Evolutionary conservation across 192 early-diverging fungal species (phyloP).

Genomic region (Lobosporangium transversale): DNA sequence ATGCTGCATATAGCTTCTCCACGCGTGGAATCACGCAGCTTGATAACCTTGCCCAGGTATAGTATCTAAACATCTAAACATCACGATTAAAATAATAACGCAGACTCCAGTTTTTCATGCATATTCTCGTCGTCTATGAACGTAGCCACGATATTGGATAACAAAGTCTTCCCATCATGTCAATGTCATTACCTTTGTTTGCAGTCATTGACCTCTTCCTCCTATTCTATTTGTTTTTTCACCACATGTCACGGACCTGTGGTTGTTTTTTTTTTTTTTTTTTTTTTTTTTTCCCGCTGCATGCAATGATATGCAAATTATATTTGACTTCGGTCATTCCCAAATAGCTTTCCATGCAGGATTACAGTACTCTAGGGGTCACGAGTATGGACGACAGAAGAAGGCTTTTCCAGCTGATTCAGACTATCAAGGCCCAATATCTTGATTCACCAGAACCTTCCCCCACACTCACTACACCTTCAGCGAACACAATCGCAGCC

Average conservation of each 20-base stretch:
- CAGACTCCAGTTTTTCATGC: too few species aligned
- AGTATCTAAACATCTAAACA: neutral
- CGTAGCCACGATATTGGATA: too few species aligned
- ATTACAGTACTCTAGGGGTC: slow-evolving; percentile 66
- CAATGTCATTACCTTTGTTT: too few species aligned
- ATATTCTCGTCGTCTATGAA: too few species aligned
- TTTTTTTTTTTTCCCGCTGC: neutral
- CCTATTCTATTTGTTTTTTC: too few species aligned
- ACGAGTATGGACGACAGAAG: slow-evolving; percentile 68
- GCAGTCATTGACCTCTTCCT: too few species aligned
- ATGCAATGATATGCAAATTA: neutral
- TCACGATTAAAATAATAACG: too few species aligned
- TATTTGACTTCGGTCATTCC: neutral
- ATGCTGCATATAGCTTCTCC: slow-evolving; percentile 67
- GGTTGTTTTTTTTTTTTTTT: neutral
- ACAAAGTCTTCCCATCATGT: too few species aligned
- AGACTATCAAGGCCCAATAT: slow-evolving; percentile 50
- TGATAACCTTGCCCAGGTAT: slow-evolving; percentile 70
- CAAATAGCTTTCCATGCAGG: slow-evolving; percentile 83
- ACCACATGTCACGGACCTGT: neutral
- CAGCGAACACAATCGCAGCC: neutral
- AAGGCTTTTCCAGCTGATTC: slow-evolving; percentile 61
- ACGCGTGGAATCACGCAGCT: slow-evolving; percentile 67
- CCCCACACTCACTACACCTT: slow-evolving; percentile 15
- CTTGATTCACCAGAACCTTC: slow-evolving; percentile 34